These are phyloP conservation scores for Fusarium sp. DNA, from an alignment of 2,329 filamentous ascomycete species.

Conservation along the genomic window DNA sequence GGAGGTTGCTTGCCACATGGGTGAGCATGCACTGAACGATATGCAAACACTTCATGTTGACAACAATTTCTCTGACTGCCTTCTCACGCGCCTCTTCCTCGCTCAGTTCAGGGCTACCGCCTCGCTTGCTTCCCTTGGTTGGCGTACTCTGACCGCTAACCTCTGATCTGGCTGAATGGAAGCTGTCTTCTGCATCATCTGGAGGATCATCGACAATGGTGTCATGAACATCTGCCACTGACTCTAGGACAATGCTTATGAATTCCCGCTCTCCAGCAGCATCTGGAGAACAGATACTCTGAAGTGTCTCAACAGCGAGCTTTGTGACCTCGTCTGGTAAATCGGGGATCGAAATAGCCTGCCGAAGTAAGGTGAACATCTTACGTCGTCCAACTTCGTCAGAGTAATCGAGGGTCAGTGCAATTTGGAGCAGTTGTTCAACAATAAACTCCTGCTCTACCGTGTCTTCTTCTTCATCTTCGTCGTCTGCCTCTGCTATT, in stretches of 20 bases:
- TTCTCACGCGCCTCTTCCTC: constrained; percentile 77
- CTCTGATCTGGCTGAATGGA: constrained; percentile 91
- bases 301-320: constrained; percentile 82
- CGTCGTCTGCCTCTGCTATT: constrained; percentile 58
- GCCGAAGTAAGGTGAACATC: constrained; percentile 92
- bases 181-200: constrained; percentile 73
- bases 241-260: constrained; percentile 86
- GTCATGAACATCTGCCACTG: constrained; percentile 95
- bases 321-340: constrained; percentile 93
- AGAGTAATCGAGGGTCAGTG: constrained; percentile 92
- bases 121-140: constrained; percentile 56
- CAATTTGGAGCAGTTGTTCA: constrained; percentile 93
- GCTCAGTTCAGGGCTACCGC: constrained; percentile 55
- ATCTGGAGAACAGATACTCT: constrained; percentile 82
- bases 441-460: constrained; percentile 95
- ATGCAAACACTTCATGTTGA: constrained; percentile 98
- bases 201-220: constrained; percentile 80
- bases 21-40: constrained; percentile 98
- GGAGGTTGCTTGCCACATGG: constrained; percentile 87
- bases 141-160: constrained; percentile 73
- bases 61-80: constrained; percentile 88
- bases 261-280: constrained; percentile 82
- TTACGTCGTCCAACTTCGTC: constrained; percentile 94
- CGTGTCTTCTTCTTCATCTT: constrained; percentile 81
- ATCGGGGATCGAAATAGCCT: constrained; percentile 84